Evolutionary conservation across 208 protist species (phyloP).

Genomic region (Histomonas meleagridis): DNA sequence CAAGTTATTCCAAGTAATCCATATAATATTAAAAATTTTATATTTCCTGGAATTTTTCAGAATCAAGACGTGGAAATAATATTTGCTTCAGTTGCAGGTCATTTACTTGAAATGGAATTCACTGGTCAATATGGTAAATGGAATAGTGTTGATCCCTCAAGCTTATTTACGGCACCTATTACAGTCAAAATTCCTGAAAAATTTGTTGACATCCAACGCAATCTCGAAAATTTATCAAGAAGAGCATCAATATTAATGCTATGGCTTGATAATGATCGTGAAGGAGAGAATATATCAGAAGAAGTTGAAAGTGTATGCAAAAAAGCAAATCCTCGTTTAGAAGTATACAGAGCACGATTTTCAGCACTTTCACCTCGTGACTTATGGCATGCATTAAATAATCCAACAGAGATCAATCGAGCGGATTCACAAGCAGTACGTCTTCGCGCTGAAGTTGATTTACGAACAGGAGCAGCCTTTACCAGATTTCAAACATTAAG

Average conservation of each 20-base stretch:
- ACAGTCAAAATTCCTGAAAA: constrained; percentile 53
- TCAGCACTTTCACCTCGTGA: constrained; percentile 59
- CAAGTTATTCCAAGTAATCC: not conserved
- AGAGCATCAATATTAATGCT: constrained; percentile 53
- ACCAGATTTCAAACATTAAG: constrained; percentile 69
- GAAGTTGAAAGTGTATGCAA: constrained; percentile 65
- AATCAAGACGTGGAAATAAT: constrained; percentile 59
- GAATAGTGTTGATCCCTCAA: constrained; percentile 63
- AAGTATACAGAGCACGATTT: constrained; percentile 61
- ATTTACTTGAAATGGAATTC: constrained; percentile 80
- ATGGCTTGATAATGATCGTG: constrained; percentile 71
- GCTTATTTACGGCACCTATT: constrained; percentile 66
- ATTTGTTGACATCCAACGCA: constrained; percentile 61
- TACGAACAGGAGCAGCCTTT: constrained; percentile 72
- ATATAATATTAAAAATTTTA: not conserved
- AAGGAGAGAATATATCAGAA: constrained; percentile 69
- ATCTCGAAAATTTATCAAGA: constrained; percentile 53
- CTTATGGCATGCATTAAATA: constrained; percentile 39
- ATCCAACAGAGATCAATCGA: constrained; percentile 51
- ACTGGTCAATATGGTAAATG: constrained; percentile 59
- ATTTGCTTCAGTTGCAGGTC: constrained; percentile 83
- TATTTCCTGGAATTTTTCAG: not conserved
- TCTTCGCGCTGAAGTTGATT: constrained; percentile 69
- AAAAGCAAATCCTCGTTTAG: constrained; percentile 40
- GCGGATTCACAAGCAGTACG: constrained; percentile 61